Conservation (phyloP, 345 rosid species). For the Heritiera littoralis region DNA sequence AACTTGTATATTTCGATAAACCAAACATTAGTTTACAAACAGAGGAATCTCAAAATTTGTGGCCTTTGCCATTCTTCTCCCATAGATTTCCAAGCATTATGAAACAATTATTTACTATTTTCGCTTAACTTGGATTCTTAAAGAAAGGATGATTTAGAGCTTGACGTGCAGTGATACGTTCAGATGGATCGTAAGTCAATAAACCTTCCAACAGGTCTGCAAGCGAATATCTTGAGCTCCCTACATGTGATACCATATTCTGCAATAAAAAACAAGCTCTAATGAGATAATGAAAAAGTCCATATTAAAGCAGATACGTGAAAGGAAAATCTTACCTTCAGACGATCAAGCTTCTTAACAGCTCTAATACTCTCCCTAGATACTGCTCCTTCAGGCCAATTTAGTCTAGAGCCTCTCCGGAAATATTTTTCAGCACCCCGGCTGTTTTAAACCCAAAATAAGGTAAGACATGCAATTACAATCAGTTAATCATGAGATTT, state of each 20-base stretch:
- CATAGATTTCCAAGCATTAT: neutral
- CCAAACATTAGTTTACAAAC: slow-evolving; percentile 17
- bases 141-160: slow-evolving; percentile 85
- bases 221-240: slow-evolving; percentile 45
- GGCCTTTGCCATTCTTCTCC: slow-evolving; percentile 8
- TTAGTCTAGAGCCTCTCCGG: slow-evolving; percentile 58
- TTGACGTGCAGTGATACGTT: slow-evolving; percentile 63
- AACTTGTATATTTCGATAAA: slow-evolving; percentile 1
- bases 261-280: slow-evolving; percentile 28
- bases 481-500: neutral
- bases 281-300: neutral
- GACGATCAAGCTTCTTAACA: slow-evolving; percentile 68
- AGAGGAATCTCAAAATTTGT: neutral
- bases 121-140: slow-evolving; percentile 30
- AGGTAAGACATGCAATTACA: slow-evolving; percentile 9
- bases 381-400: slow-evolving; percentile 91
- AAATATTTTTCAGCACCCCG: slow-evolving; percentile 70
- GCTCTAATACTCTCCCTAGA: slow-evolving; percentile 84
- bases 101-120: neutral
- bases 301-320: neutral
- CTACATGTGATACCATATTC: slow-evolving; percentile 59
- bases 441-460: slow-evolving; percentile 37
- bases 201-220: slow-evolving; percentile 61
- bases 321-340: slow-evolving; percentile 41
- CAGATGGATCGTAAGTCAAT: slow-evolving; percentile 62